These are phyloP conservation scores for Suillus occidentalis DNA, from an alignment of 768 basidiomycete species.

Conservation along the genomic window DNA sequence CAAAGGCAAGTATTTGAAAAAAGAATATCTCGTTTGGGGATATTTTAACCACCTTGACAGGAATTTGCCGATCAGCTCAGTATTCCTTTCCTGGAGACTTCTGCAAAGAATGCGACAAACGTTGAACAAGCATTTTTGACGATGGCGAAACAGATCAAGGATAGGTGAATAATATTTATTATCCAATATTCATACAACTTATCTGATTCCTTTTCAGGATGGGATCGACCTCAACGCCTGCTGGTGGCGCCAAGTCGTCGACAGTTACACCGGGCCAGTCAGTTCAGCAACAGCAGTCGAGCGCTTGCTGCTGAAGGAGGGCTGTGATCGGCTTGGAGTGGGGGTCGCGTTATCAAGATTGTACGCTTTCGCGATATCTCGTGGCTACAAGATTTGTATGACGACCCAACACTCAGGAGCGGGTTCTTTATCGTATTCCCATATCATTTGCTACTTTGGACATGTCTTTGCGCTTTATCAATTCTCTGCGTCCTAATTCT, in stretches of 20 bases:
- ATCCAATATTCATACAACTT: not conserved
- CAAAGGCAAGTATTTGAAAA: conserved; percentile 57
- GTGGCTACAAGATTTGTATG: conserved; percentile 23
- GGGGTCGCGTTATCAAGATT: conserved; percentile 15
- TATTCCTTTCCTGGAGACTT: conserved; percentile 96
- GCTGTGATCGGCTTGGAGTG: conserved; percentile 17
- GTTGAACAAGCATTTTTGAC: conserved; percentile 99
- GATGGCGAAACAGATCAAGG: conserved; percentile 96
- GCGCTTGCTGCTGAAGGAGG: conserved; percentile 74
- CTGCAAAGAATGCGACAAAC: conserved; percentile 98
- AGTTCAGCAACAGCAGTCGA: conserved; percentile 71
- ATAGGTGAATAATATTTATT: conserved; percentile 53
- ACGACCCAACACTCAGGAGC: conserved; percentile 29
- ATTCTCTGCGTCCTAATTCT: conserved; percentile 6
- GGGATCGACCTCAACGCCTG: conserved; percentile 77
- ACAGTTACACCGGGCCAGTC: conserved; percentile 84
- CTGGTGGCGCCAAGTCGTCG: conserved; percentile 76
- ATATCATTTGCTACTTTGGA: conserved; percentile 9
- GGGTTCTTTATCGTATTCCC: conserved; percentile 35
- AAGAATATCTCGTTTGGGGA: not conserved
- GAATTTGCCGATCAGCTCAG: conserved; percentile 94
- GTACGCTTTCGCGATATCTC: conserved; percentile 23
- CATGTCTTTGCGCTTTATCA: conserved; percentile 16
- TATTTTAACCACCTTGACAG: conserved; percentile 36
- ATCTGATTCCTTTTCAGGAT: conserved; percentile 49